Conservation (phyloP, 805 yeast genomes). For the Isabelozyma heimii region DNA sequence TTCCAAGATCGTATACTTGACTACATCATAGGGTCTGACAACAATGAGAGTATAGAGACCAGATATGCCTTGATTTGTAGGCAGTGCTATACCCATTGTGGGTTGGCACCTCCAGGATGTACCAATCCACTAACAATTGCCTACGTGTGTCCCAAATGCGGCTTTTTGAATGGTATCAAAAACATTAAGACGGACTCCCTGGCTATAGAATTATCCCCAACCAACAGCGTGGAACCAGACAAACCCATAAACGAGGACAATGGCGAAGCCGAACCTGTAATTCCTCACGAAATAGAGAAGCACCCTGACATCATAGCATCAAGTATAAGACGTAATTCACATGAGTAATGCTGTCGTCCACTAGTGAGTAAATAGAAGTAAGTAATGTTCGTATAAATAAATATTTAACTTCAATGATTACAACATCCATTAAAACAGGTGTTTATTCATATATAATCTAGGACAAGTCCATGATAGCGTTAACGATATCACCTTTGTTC, state of each 20-base stretch:
- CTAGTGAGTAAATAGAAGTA: background rate
- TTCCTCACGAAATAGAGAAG: background rate
- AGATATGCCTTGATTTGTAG: conserved; percentile 72
- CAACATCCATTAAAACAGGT: background rate
- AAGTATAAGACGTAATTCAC: background rate
- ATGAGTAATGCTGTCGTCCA: background rate
- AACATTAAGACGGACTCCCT: background rate
- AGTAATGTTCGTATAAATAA: background rate
- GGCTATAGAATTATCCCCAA: too few species aligned
- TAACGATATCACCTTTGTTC: conserved; percentile 92
- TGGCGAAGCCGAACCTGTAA: background rate
- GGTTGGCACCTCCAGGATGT: conserved; percentile 73
- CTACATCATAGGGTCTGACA: conserved; percentile 48
- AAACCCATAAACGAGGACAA: background rate
- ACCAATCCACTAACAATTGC: conserved; percentile 45
- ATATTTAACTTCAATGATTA: background rate
- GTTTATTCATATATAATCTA: conserved; percentile 11
- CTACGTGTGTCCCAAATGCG: conserved; percentile 69
- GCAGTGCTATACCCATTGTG: conserved; percentile 70
- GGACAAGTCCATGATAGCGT: conserved; percentile 85
- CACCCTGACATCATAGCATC: background rate
- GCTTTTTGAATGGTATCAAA: conserved; percentile 33
- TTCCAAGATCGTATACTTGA: conserved; percentile 39
- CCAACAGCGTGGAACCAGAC: background rate
- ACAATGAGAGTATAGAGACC: conserved; percentile 58